Evolutionary conservation across 2,329 filamentous ascomycete species (phyloP).

Genomic region (Reticulascus tulasneorum): DNA sequence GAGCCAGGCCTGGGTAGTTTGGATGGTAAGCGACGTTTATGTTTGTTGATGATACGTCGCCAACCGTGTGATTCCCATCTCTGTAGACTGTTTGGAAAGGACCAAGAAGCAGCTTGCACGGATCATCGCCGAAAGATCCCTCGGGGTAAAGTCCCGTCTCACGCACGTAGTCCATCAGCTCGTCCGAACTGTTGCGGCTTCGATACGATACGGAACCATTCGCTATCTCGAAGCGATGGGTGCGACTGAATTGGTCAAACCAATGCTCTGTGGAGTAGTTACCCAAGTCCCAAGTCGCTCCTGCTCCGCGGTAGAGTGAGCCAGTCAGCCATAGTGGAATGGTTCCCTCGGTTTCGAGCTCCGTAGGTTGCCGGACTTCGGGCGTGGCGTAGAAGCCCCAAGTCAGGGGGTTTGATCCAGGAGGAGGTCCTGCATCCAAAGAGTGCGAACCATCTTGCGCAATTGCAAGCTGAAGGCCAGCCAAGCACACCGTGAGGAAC

Average conservation of each 20-base stretch:
- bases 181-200: constrained; percentile 10
- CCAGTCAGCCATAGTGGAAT: constrained; percentile 12
- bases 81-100: not conserved
- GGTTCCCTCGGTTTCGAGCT: constrained; percentile 3
- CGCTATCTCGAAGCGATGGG: too few relatives aligned
- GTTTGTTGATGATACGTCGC: not conserved
- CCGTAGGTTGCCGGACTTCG: constrained; percentile 5
- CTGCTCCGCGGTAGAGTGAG: constrained; percentile 8
- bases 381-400: constrained; percentile 12
- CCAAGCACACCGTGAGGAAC: too few relatives aligned
- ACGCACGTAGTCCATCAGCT: constrained; percentile 8
- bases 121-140: not conserved
- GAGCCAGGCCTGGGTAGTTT: not conserved
- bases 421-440: too few relatives aligned
- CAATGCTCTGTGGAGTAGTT: constrained; percentile 13
- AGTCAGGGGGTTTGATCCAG: too few relatives aligned
- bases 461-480: too few relatives aligned
- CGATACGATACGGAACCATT: constrained; percentile 11
- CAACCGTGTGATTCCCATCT: not conserved
- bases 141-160: too few relatives aligned
- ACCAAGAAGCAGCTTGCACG: not conserved
- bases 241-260: too few relatives aligned
- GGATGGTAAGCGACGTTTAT: not conserved
- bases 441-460: too few relatives aligned
- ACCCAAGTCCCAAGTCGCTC: constrained; percentile 11